A percentile compares a stretch with the other conserved stretches of the same genome.
These are phyloP conservation scores for Adansonia rubrostipa DNA, from an alignment of 441 rosid genomes.

Conservation along the genomic window DNA sequence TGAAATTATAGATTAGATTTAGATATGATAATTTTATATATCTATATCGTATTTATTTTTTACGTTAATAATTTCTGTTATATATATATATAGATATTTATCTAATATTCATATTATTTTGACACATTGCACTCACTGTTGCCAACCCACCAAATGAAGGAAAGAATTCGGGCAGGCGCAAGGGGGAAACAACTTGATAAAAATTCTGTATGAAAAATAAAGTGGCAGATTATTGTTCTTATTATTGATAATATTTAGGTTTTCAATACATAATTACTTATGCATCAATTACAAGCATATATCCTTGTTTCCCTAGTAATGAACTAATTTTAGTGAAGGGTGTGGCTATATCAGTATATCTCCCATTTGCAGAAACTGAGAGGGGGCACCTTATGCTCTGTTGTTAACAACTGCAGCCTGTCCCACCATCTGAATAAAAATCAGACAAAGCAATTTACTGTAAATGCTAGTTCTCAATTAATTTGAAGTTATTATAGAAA, in stretches of 20 bases:
- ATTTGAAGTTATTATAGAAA: not conserved
- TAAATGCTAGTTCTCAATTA: no score
- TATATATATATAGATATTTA: not conserved
- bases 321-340: not conserved
- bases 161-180: not conserved
- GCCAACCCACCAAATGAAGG: not conserved
- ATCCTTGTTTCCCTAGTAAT: not conserved
- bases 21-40: no score
- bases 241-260: conserved; percentile 1
- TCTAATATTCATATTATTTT: not conserved
- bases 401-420: conserved; percentile 21
- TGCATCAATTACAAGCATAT: not conserved
- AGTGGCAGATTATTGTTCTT: not conserved
- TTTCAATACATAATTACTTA: not conserved
- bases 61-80: not conserved
- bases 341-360: not conserved
- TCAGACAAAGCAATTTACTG: not conserved
- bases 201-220: not conserved
- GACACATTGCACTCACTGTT: not conserved
- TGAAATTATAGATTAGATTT: not conserved
- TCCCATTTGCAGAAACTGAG: not conserved
- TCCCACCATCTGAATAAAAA: conserved; percentile 35
- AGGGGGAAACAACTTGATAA: not conserved
- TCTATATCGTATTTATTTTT: no score
- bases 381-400: not conserved